Evolutionary conservation across 805 yeast genomes (phyloP).

Genomic region (Ascoidea rubescens): DNA sequence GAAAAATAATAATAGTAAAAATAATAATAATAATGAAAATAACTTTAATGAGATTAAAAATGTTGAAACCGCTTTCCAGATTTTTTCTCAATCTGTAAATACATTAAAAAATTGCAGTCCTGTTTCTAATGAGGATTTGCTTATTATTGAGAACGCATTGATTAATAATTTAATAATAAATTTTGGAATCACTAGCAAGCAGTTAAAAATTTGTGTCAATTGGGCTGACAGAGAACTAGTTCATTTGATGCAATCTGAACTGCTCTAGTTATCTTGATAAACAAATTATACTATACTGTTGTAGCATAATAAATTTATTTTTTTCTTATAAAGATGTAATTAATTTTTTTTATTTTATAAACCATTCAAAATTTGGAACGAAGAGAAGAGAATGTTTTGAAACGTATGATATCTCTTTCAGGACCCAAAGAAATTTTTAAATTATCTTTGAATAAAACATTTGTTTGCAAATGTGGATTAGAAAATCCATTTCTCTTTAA

Average conservation of each 20-base stretch:
- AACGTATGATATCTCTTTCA: constrained; percentile 2
- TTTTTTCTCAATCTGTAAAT: background rate
- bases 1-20: too few species aligned
- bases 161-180: constrained; percentile 7
- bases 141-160: constrained; percentile 5
- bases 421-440: constrained; percentile 8
- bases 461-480: constrained; percentile 1
- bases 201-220: constrained; percentile 5
- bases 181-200: constrained; percentile 9
- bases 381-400: too few species aligned
- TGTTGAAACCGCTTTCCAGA: background rate
- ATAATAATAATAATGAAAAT: too few species aligned
- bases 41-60: constrained; percentile 1
- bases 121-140: constrained; percentile 1
- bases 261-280: too few species aligned
- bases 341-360: too few species aligned
- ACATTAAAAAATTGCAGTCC: background rate
- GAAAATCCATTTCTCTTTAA: constrained; percentile 20
- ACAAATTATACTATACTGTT: too few species aligned
- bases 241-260: too few species aligned
- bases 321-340: too few species aligned
- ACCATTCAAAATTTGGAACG: too few species aligned
- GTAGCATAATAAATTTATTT: too few species aligned
- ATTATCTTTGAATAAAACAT: background rate
- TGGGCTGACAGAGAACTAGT: background rate